Percentiles rank a stretch among this genome's conserved stretches.
phyloP scores from a whole-genome alignment of 2,329 filamentous ascomycete genomes.

The Botryotinia narcissicola region DNA sequence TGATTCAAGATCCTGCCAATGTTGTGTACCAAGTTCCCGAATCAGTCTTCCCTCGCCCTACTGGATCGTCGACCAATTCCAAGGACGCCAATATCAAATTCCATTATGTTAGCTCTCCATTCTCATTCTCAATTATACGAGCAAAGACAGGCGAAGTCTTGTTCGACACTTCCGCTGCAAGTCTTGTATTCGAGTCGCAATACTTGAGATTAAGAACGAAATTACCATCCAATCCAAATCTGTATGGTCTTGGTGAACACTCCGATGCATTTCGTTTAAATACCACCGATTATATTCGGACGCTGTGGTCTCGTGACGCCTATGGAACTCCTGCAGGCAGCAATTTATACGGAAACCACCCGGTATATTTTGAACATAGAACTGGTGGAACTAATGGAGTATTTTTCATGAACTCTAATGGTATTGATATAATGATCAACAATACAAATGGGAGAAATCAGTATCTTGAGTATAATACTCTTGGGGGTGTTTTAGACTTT shows the following conservation, averaged over 20 bases:
- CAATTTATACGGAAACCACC: slow-evolving; percentile 64
- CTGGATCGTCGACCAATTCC: slow-evolving; percentile 35
- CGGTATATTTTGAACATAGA: slow-evolving; percentile 63
- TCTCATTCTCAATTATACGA: slow-evolving; percentile 57
- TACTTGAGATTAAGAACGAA: slow-evolving; percentile 61
- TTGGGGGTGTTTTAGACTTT: slow-evolving; percentile 74
- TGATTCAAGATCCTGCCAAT: slow-evolving; percentile 58
- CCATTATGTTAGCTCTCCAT: slow-evolving; percentile 52
- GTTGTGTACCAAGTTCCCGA: slow-evolving; percentile 62
- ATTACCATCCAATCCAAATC: slow-evolving; percentile 55
- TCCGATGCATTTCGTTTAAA: slow-evolving; percentile 57
- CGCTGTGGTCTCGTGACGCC: slow-evolving; percentile 60
- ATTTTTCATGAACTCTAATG: slow-evolving; percentile 69
- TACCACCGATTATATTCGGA: slow-evolving; percentile 59
- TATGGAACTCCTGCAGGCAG: slow-evolving; percentile 52
- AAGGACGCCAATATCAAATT: slow-evolving; percentile 49
- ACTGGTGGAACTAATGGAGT: slow-evolving; percentile 59
- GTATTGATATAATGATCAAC: slow-evolving; percentile 75
- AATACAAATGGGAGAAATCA: slow-evolving; percentile 52
- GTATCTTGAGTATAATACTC: slow-evolving; percentile 75
- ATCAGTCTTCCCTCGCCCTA: slow-evolving; percentile 54
- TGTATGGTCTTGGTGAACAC: slow-evolving; percentile 67
- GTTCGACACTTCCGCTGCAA: slow-evolving; percentile 58
- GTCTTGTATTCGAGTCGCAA: slow-evolving; percentile 62
- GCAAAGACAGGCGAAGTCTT: slow-evolving; percentile 50